phyloP scores from a whole-genome alignment of 192 early-diverging fungal species.

The Chytriomyces confervae region DNA sequence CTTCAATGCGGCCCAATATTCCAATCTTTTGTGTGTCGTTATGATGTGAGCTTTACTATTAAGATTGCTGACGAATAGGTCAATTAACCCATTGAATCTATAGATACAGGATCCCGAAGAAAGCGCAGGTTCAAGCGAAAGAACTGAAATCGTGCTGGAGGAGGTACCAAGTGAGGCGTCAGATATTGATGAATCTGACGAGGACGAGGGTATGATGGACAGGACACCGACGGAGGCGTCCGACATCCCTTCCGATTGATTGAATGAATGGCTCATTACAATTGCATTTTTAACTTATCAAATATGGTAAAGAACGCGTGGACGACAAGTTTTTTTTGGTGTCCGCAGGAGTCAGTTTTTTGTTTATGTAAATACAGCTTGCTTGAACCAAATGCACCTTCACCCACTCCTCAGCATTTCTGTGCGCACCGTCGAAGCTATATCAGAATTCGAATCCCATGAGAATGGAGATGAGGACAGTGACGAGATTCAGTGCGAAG shows the following conservation, averaged over 20 bases:
- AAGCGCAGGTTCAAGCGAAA: not conserved
- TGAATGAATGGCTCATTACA: not conserved
- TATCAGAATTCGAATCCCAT: no score
- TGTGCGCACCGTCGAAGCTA: no score
- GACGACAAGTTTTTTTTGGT: no score
- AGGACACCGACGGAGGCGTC: not conserved
- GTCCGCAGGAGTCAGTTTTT: no score
- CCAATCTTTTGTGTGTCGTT: not conserved
- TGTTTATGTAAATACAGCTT: no score
- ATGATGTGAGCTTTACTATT: not conserved
- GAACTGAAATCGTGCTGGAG: not conserved
- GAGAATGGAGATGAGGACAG: no score
- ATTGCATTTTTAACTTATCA: not conserved
- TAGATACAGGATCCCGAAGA: not conserved
- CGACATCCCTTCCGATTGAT: not conserved
- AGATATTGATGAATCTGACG: not conserved
- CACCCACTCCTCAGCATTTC: no score
- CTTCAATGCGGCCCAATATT: not conserved
- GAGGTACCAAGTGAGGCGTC: not conserved
- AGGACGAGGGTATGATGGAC: not conserved
- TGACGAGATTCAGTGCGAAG: not conserved
- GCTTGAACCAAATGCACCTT: no score
- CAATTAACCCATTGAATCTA: not conserved
- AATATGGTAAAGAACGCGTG: no score
- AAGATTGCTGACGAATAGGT: not conserved